A percentile compares a stretch with the other conserved stretches of the same genome.
phyloP scores from a whole-genome alignment of 257 asterid species.

The Buddleja alternifolia region DNA sequence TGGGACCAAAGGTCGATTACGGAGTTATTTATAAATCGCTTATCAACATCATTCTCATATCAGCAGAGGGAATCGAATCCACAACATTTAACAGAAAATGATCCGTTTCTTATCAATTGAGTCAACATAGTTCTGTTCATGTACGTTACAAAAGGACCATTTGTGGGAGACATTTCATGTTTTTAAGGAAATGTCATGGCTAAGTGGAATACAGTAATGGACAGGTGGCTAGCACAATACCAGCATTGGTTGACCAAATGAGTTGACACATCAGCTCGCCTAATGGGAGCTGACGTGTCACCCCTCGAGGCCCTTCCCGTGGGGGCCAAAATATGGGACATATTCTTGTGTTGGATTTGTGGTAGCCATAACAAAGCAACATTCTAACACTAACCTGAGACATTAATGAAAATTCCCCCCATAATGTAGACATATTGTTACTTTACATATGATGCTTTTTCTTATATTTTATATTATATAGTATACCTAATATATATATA shows the following conservation, averaged over 20 bases:
- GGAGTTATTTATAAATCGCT: too few relatives aligned
- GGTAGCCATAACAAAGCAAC: not conserved
- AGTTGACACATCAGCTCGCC: conserved; percentile 36
- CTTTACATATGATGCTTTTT: too few relatives aligned
- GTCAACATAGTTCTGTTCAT: not conserved
- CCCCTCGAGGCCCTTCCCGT: conserved; percentile 18
- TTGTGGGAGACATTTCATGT: not conserved
- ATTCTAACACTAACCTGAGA: not conserved
- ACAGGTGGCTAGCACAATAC: conserved; percentile 27
- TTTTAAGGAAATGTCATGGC: not conserved
- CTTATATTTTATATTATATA: too few relatives aligned
- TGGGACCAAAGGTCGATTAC: too few relatives aligned
- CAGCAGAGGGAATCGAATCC: too few relatives aligned
- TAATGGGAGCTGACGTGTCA: conserved; percentile 41
- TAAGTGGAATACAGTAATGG: not conserved
- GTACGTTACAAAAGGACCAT: not conserved
- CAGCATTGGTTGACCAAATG: conserved; percentile 33
- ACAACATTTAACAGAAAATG: too few relatives aligned
- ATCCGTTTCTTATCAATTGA: too few relatives aligned
- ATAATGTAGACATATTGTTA: too few relatives aligned
- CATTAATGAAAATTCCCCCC: too few relatives aligned
- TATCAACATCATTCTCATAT: too few relatives aligned
- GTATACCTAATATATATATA: too few relatives aligned
- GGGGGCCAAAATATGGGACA: conserved; percentile 17
- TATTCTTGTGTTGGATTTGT: conserved; percentile 14